Conservation (phyloP, 2,329 filamentous ascomycete species). For the Neofusicoccum ribis region DNA sequence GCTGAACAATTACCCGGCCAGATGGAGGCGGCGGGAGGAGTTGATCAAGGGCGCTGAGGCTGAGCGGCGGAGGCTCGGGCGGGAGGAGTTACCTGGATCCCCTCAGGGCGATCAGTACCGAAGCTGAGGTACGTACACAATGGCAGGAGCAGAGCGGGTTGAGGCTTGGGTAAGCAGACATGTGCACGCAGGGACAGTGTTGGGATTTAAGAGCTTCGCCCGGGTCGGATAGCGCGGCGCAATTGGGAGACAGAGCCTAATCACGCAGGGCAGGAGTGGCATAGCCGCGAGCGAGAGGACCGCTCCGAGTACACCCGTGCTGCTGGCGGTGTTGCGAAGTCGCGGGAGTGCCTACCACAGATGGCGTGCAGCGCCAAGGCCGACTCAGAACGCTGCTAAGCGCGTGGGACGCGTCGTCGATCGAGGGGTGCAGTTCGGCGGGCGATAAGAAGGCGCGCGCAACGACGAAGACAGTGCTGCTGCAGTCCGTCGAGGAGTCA, state of each 20-base stretch:
- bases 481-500: neutral
- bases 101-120: constrained; percentile 7
- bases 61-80: neutral
- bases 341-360: constrained; percentile 5
- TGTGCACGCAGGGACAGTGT: constrained; percentile 12
- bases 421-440: neutral
- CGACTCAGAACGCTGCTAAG: neutral
- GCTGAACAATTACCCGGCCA: neutral
- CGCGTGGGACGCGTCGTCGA: neutral
- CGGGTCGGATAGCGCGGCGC: neutral
- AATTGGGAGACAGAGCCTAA: neutral
- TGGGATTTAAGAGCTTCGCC: constrained; percentile 10
- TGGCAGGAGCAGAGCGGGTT: neutral
- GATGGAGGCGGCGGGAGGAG: neutral
- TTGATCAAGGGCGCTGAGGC: neutral
- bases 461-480: neutral
- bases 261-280: neutral
- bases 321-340: neutral
- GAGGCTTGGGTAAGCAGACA: constrained; percentile 11
- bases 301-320: constrained; percentile 1
- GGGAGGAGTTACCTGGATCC: constrained; percentile 6
- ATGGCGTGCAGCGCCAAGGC: neutral
- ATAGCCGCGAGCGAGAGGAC: neutral
- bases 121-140: neutral
- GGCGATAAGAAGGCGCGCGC: neutral